Evolutionary conservation across 2,329 filamentous ascomycete species (phyloP).

Genomic region (Trichoderma oligosporum): DNA sequence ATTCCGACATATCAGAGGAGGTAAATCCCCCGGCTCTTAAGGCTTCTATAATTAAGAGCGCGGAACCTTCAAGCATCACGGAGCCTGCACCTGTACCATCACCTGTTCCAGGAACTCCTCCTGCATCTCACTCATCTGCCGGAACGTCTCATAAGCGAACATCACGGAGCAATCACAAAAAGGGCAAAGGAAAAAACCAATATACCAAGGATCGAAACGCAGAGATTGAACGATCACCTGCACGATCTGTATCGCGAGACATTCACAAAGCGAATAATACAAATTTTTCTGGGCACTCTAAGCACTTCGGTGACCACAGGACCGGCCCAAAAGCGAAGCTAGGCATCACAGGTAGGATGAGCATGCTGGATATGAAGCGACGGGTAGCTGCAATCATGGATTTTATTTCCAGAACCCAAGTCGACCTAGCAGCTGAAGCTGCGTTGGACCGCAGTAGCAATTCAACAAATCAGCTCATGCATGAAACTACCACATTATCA

Average conservation of each 20-base stretch:
- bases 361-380: slow-evolving; percentile 83
- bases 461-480: slow-evolving; percentile 30
- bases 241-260: slow-evolving; percentile 53
- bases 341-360: slow-evolving; percentile 62
- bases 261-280: slow-evolving; percentile 38
- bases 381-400: slow-evolving; percentile 81
- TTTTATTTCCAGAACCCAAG: slow-evolving; percentile 83
- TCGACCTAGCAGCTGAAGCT: slow-evolving; percentile 72
- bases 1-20: slow-evolving; percentile 71
- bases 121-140: slow-evolving; percentile 43
- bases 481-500: slow-evolving; percentile 18
- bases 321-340: slow-evolving; percentile 50
- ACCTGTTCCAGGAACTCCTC: slow-evolving; percentile 38
- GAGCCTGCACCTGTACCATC: slow-evolving; percentile 32
- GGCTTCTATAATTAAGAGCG: slow-evolving; percentile 28
- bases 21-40: slow-evolving; percentile 46
- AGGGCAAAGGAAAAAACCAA: slow-evolving; percentile 72
- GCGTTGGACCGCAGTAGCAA: slow-evolving; percentile 43
- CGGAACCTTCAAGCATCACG: slow-evolving; percentile 29
- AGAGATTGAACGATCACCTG: slow-evolving; percentile 54
- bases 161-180: slow-evolving; percentile 59
- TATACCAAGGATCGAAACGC: slow-evolving; percentile 72
- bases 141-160: slow-evolving; percentile 55
- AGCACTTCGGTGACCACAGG: slow-evolving; percentile 46
- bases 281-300: slow-evolving; percentile 34